A percentile compares a stretch with the other conserved stretches of the same genome.
Evolutionary conservation across 2,329 filamentous ascomycete genomes (phyloP).

Genomic region (Neonectria punicea): DNA sequence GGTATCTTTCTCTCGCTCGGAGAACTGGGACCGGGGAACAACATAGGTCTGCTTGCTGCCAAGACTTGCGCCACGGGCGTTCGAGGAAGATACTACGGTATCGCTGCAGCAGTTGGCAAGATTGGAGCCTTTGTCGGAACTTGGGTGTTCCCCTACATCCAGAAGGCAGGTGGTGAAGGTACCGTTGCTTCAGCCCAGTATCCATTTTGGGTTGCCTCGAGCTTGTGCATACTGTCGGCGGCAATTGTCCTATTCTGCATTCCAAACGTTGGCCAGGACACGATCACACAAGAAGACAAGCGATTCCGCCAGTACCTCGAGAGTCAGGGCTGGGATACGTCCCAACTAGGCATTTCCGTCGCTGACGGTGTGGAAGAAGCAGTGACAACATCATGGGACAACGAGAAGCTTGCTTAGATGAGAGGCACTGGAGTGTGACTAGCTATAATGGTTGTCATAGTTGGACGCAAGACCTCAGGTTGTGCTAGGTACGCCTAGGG

Average conservation of each 20-base stretch:
- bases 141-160: slow-evolving; percentile 81
- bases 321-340: slow-evolving; percentile 79
- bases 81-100: slow-evolving; percentile 78
- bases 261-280: slow-evolving; percentile 85
- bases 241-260: slow-evolving; percentile 68
- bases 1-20: slow-evolving; percentile 53
- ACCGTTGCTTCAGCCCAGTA: slow-evolving; percentile 76
- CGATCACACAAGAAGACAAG: slow-evolving; percentile 80
- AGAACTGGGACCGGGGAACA: slow-evolving; percentile 83
- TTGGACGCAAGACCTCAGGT: background rate
- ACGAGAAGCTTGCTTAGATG: slow-evolving; percentile 23
- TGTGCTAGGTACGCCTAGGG: background rate
- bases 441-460: too few relatives aligned
- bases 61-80: slow-evolving; percentile 91
- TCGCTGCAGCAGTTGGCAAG: slow-evolving; percentile 79
- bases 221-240: slow-evolving; percentile 80
- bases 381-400: background rate
- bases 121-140: slow-evolving; percentile 87
- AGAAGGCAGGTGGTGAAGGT: slow-evolving; percentile 66
- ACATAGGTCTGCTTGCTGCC: slow-evolving; percentile 86
- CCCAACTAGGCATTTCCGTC: slow-evolving; percentile 60
- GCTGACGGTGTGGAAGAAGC: slow-evolving; percentile 34
- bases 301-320: slow-evolving; percentile 80
- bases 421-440: background rate
- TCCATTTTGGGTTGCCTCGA: slow-evolving; percentile 87